phyloP scores from a whole-genome alignment of 495 filamentous ascomycete genomes.

The Trichocladium uniseriatum region DNA sequence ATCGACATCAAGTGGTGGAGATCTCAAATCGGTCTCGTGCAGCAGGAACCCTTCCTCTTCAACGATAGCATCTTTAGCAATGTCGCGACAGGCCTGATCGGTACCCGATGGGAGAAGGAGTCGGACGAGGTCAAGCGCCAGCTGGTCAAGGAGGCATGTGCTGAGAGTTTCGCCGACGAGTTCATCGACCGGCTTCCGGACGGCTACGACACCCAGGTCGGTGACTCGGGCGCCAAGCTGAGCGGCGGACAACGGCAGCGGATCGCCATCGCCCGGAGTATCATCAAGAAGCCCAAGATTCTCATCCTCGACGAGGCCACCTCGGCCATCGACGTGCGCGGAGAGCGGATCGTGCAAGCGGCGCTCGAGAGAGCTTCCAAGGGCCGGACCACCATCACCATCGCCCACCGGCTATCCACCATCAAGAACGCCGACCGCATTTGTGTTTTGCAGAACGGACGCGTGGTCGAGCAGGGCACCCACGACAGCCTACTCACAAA shows the following conservation, averaged over 20 bases:
- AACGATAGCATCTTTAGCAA: slow-evolving; percentile 61
- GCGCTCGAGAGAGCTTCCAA: slow-evolving; percentile 57
- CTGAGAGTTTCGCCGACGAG: slow-evolving; percentile 48
- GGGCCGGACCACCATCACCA: slow-evolving; percentile 70
- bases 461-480: slow-evolving; percentile 56
- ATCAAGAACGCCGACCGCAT: slow-evolving; percentile 65
- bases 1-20: slow-evolving; percentile 58
- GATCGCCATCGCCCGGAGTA: slow-evolving; percentile 62
- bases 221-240: slow-evolving; percentile 41
- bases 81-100: slow-evolving; percentile 51
- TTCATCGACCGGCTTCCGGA: slow-evolving; percentile 55
- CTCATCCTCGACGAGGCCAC: slow-evolving; percentile 79
- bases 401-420: slow-evolving; percentile 62
- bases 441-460: slow-evolving; percentile 52
- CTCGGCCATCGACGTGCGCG: slow-evolving; percentile 62
- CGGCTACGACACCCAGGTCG: slow-evolving; percentile 48
- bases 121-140: slow-evolving; percentile 43
- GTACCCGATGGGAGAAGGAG: slow-evolving; percentile 46
- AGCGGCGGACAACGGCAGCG: slow-evolving; percentile 53
- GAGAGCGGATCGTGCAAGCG: slow-evolving; percentile 60
- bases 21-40: slow-evolving; percentile 57
- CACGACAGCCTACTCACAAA: slow-evolving; percentile 54
- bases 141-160: slow-evolving; percentile 49
- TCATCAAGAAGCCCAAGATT: slow-evolving; percentile 65
- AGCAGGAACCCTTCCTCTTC: slow-evolving; percentile 68